These are phyloP conservation scores for Fistulinella prunicolor DNA, from an alignment of 768 basidiomycete species.

Conservation along the genomic window DNA sequence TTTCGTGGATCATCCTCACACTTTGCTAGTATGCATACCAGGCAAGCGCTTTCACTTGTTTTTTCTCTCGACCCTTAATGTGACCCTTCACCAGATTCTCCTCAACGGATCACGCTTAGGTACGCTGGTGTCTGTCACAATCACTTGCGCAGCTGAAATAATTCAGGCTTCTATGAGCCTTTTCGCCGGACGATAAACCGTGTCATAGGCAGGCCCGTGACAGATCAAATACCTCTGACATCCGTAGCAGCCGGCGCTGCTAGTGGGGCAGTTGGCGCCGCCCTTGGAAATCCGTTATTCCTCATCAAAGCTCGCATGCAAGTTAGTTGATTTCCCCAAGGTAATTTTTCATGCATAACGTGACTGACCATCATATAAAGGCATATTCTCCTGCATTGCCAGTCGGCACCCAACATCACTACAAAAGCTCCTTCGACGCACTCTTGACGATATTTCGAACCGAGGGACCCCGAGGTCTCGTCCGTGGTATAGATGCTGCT, in stretches of 20 bases:
- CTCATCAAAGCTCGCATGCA: slow-evolving; percentile 98
- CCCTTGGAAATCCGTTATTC: slow-evolving; percentile 87
- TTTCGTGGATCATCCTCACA: slow-evolving; percentile 7
- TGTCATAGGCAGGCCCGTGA: slow-evolving; percentile 57
- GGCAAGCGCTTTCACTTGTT: slow-evolving; percentile 42
- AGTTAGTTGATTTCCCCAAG: slow-evolving; percentile 35
- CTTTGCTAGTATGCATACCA: slow-evolving; percentile 80
- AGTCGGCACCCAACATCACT: slow-evolving; percentile 92
- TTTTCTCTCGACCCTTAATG: background rate
- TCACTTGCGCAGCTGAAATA: slow-evolving; percentile 13
- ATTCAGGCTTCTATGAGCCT: slow-evolving; percentile 93
- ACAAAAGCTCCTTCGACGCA: slow-evolving; percentile 82
- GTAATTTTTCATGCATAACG: background rate
- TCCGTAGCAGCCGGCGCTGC: slow-evolving; percentile 84
- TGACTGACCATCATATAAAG: slow-evolving; percentile 33
- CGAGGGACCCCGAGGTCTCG: slow-evolving; percentile 76
- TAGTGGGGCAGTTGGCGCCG: slow-evolving; percentile 86
- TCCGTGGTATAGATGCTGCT: slow-evolving; percentile 92
- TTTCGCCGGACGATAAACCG: slow-evolving; percentile 71
- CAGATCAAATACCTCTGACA: slow-evolving; percentile 68
- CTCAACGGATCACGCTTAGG: slow-evolving; percentile 90
- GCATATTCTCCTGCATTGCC: slow-evolving; percentile 95
- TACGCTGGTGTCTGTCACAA: slow-evolving; percentile 26
- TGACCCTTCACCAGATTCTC: slow-evolving; percentile 57
- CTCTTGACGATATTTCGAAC: slow-evolving; percentile 72